These are phyloP conservation scores for Botrytis cinerea DNA, from an alignment of 2,329 filamentous ascomycete species.

Conservation along the genomic window DNA sequence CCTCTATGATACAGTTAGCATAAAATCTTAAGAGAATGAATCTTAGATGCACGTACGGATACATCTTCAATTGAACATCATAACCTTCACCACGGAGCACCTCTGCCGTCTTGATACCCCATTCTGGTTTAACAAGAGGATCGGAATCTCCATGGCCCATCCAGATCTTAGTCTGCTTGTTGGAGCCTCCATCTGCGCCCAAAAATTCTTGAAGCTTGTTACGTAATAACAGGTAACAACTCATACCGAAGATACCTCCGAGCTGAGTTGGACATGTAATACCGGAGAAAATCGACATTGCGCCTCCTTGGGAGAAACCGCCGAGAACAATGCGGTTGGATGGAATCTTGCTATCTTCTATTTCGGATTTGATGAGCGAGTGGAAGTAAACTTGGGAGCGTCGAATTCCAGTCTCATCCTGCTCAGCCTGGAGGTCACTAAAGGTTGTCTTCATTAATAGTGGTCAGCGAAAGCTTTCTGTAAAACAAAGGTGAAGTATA, in stretches of 20 bases:
- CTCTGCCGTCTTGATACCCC: constrained; percentile 68
- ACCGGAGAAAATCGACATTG: constrained; percentile 80
- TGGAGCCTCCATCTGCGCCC: constrained; percentile 55
- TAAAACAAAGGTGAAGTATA: neutral
- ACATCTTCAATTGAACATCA: constrained; percentile 74
- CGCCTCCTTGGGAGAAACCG: constrained; percentile 84
- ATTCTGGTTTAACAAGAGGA: constrained; percentile 66
- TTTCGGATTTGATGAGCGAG: constrained; percentile 75
- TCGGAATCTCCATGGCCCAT: constrained; percentile 87
- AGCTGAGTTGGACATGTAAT: constrained; percentile 72
- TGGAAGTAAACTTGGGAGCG: constrained; percentile 75
- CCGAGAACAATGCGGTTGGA: constrained; percentile 82
- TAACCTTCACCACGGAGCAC: constrained; percentile 69
- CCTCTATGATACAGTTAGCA: constrained; percentile 48
- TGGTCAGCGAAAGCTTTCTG: constrained; percentile 5
- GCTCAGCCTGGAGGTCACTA: constrained; percentile 48
- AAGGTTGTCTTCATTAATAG: constrained; percentile 45
- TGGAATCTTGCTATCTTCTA: constrained; percentile 72
- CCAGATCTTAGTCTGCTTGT: constrained; percentile 79
- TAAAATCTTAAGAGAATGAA: neutral
- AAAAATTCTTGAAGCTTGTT: constrained; percentile 61
- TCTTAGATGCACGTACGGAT: constrained; percentile 56
- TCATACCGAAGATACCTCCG: constrained; percentile 85
- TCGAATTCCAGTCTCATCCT: constrained; percentile 75
- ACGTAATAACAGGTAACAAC: constrained; percentile 75